Evolutionary conservation across 2,329 filamentous ascomycete genomes (phyloP), one percentile per base, ranked within the genome.

Genomic region (Torrubiellomyces zombiae): DNA sequence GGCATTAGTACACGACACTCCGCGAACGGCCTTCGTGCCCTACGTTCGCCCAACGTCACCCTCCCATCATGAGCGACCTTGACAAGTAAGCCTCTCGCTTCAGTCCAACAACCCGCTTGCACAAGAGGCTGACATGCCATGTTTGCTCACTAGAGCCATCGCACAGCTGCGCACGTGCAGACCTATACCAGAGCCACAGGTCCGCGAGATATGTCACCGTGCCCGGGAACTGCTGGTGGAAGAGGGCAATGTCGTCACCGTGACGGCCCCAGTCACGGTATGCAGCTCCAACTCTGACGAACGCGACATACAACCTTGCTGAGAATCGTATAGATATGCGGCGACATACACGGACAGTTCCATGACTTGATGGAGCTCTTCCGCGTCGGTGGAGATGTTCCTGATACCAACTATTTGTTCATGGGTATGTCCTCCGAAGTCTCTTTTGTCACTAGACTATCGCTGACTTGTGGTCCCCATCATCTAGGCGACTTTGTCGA

Each of bases 351-450:
- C 46, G 85, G 85, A 38, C 85, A 94, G 50, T 94, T 94, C 45
- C 85, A 94, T 44, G 85, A 94, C 47, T 55, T 94, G 41, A 94
- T 94, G 86, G 86, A 94, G 52, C 69, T 94, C 5, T 94, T 94
- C 48, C 71, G 83, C 26, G 85, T 94, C 4, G 85, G 85, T 32
- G 85, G 85, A 34, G 82, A 93, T 48, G 81, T 91, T 4, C 85
- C 85, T 20, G 86, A 94, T 44, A 94, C 85, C 16, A 93, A 92
- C 46, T 94, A 94, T 51, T 69, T 94, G 4, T 94, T 94, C 56
- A 93, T 94, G 82, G 85, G 76, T 80, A 60, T 22, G 53, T 18
- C n/a, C 7, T 21, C 20, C 11, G 11, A 12, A n/a, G 11, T 21
- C 9, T 17, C 12, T 24, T 9, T 24, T 17, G 9, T 13, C 7